Percentiles rank a stretch among this genome's conserved stretches.
Conservation (phyloP, 108 stramenopile genomes). For the Cyclotella distinguenda region DNA sequence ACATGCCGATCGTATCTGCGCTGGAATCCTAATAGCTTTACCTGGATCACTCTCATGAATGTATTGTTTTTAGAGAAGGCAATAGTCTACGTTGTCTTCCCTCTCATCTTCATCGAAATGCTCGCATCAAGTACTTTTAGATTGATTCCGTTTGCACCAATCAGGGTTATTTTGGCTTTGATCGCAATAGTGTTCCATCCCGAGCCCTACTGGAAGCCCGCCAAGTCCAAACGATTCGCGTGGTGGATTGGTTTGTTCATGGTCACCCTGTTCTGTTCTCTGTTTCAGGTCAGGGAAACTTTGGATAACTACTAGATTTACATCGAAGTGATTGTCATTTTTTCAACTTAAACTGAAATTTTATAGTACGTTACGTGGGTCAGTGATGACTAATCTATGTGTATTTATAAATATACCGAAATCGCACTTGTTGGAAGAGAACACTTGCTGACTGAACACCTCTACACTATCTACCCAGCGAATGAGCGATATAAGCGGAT, state of each 20-base stretch:
- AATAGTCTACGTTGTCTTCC: conserved; percentile 36
- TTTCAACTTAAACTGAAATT: no score
- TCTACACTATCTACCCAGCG: no score
- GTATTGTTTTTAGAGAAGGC: conserved; percentile 43
- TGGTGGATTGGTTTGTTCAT: conserved; percentile 52
- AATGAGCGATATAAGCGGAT: no score
- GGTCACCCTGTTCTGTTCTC: conserved; percentile 38
- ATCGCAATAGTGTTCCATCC: conserved; percentile 37
- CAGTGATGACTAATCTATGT: no score
- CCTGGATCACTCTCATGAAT: conserved; percentile 59
- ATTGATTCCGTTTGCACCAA: conserved; percentile 55
- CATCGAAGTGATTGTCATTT: conserved; percentile 7
- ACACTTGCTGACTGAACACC: no score
- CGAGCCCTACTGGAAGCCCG: conserved; percentile 54
- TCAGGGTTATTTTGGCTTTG: conserved; percentile 44
- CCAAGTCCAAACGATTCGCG: conserved; percentile 57
- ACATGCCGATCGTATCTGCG: conserved; percentile 56
- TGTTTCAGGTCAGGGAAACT: conserved; percentile 13
- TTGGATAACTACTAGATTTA: conserved; percentile 15
- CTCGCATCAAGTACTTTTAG: conserved; percentile 38
- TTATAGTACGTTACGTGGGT: no score
- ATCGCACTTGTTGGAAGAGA: no score
- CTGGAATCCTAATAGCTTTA: conserved; percentile 54
- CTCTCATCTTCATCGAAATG: conserved; percentile 50
- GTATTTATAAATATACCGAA: no score